Percentiles rank a stretch among this genome's conserved stretches.
Evolutionary conservation across 371 early-diverging fungal genomes (phyloP).

Genomic region (Mucor velutinosus): DNA sequence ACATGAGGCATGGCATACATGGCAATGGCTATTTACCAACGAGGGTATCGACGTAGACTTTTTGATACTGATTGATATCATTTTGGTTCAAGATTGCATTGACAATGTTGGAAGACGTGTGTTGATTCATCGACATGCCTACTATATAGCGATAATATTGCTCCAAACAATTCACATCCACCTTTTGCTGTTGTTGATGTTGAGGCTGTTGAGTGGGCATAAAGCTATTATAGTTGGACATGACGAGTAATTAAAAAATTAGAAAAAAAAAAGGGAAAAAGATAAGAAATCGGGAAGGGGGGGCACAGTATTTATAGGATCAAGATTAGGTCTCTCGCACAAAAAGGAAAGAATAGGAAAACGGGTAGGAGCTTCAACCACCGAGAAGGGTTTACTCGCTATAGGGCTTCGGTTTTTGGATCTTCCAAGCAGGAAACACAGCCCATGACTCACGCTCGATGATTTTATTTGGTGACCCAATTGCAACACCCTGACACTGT

Average conservation of each 20-base stretch:
- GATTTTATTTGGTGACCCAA: background rate
- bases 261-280: slow-evolving; percentile 10
- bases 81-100: slow-evolving; percentile 20
- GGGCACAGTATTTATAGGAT: background rate
- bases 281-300: background rate
- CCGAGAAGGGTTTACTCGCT: background rate
- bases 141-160: slow-evolving; percentile 27
- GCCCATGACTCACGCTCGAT: slow-evolving; percentile 1
- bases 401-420: background rate
- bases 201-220: slow-evolving; percentile 2
- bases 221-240: slow-evolving; percentile 23
- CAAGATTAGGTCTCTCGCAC: background rate
- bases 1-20: background rate
- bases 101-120: slow-evolving; percentile 12
- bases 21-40: slow-evolving; percentile 35
- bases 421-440: background rate
- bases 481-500: slow-evolving; percentile 3
- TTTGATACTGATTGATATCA: slow-evolving; percentile 24
- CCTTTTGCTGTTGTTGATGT: slow-evolving; percentile 4
- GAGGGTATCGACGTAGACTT: slow-evolving; percentile 46
- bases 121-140: slow-evolving; percentile 20
- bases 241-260: slow-evolving; percentile 7
- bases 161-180: slow-evolving; percentile 14
- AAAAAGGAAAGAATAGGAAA: slow-evolving; percentile 6
- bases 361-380: background rate